A percentile compares a stretch with the other conserved stretches of the same genome.
These are phyloP conservation scores for Penicillium salamii DNA, from an alignment of 495 filamentous ascomycete species.

Conservation along the genomic window DNA sequence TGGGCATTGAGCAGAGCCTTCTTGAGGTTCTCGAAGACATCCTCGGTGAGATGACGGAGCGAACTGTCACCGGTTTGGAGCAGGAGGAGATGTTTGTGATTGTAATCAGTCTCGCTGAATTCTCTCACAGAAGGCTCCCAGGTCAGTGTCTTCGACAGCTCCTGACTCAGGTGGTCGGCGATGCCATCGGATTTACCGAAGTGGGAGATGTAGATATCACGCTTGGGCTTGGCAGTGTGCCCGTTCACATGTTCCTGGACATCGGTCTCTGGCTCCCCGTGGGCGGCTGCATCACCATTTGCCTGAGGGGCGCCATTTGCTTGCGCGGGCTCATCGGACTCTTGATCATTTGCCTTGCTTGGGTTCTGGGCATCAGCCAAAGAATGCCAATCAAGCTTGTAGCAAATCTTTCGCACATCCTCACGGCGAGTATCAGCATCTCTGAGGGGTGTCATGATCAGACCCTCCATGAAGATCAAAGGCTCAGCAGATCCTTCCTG, in stretches of 20 bases:
- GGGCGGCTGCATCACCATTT: not conserved
- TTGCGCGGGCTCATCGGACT: slow-evolving; percentile 2
- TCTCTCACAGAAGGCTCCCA: slow-evolving; percentile 15
- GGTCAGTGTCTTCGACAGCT: not conserved
- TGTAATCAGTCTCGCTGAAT: slow-evolving; percentile 8
- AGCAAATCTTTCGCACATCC: slow-evolving; percentile 28
- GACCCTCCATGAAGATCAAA: slow-evolving; percentile 28
- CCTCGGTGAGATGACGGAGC: slow-evolving; percentile 18
- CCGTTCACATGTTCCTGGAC: slow-evolving; percentile 8
- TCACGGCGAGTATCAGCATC: slow-evolving; percentile 11
- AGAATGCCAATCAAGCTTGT: slow-evolving; percentile 33
- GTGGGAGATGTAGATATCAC: slow-evolving; percentile 14
- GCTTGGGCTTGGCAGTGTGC: not conserved
- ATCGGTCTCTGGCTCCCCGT: not conserved
- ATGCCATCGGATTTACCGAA: slow-evolving; percentile 15
- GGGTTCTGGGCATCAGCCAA: slow-evolving; percentile 9
- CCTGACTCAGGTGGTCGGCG: slow-evolving; percentile 11
- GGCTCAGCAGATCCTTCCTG: slow-evolving; percentile 18
- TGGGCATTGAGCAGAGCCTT: slow-evolving; percentile 27
- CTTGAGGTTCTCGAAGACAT: slow-evolving; percentile 20
- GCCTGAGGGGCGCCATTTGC: not conserved
- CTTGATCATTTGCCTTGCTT: not conserved
- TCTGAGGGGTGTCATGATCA: slow-evolving; percentile 35
- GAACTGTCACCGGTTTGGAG: slow-evolving; percentile 18
- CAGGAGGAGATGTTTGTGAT: slow-evolving; percentile 18